Evolutionary conservation across 108 stramenopile species (phyloP).

Genomic region (Pseudonitzschia pungens): DNA sequence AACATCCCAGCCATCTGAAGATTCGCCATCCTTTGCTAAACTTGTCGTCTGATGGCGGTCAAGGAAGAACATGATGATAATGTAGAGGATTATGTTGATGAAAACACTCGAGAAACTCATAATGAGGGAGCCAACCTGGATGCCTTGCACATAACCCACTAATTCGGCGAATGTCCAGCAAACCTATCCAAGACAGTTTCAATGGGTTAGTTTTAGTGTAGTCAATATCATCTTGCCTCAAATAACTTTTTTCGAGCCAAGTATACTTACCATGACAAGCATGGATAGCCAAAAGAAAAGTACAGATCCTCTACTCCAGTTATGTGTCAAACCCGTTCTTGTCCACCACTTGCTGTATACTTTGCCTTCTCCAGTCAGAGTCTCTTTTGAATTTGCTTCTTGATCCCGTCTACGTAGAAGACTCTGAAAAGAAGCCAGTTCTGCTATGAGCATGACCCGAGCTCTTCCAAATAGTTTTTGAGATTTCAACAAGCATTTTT

Average conservation of each 20-base stretch:
- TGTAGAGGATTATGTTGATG: conserved; percentile 43
- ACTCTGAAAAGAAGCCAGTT: conserved; percentile 61
- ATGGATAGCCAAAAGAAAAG: conserved; percentile 46
- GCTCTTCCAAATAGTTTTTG: conserved; percentile 53
- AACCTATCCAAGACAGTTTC: not conserved
- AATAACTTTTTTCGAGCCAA: not conserved
- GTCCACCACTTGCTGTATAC: conserved; percentile 36
- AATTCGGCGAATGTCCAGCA: conserved; percentile 52
- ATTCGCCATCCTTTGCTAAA: conserved; percentile 1
- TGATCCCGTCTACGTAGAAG: conserved; percentile 32
- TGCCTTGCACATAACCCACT: conserved; percentile 33
- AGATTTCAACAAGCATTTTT: conserved; percentile 50
- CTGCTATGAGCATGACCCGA: conserved; percentile 55
- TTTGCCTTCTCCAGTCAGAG: not conserved
- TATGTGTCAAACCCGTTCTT: conserved; percentile 3
- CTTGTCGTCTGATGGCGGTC: conserved; percentile 7
- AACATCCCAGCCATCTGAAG: not conserved
- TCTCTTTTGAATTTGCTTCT: not conserved
- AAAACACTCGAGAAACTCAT: conserved; percentile 46
- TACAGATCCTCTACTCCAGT: conserved; percentile 49
- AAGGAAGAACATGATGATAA: conserved; percentile 45
- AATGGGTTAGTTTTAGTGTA: not conserved
- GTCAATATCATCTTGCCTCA: not conserved
- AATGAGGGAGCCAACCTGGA: conserved; percentile 26
- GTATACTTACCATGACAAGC: conserved; percentile 26